Evolutionary conservation across 129 eudicot species (phyloP).

Genomic region (Heracleum sosnowskyi): DNA sequence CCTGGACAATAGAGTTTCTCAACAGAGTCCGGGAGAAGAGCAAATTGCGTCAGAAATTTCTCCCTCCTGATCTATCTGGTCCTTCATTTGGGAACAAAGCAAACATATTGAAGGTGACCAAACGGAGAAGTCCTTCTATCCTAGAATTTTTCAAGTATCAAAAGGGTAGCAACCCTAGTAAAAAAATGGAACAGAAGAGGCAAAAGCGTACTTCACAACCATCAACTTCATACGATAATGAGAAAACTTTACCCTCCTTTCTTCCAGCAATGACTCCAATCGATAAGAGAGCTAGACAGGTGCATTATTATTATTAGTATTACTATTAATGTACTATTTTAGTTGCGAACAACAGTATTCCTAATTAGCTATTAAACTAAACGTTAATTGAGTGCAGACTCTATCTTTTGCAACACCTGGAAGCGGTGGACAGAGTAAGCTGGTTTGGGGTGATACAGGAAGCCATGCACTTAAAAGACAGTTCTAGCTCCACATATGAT

Average conservation of each 20-base stretch:
- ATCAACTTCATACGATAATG: conserved; percentile 38
- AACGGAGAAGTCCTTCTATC: conserved; percentile 90
- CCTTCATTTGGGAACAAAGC: conserved; percentile 42
- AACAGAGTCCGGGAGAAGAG: conserved; percentile 83
- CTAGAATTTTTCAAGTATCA: conserved; percentile 66
- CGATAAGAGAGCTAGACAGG: conserved; percentile 89
- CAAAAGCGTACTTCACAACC: conserved; percentile 34
- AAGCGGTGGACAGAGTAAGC: conserved; percentile 80
- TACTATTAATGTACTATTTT: conserved; percentile 1
- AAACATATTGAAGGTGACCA: conserved; percentile 38
- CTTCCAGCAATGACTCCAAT: conserved; percentile 51
- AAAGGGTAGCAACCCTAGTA: conserved; percentile 38
- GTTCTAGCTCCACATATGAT: conserved; percentile 11
- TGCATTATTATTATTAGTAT: conserved; percentile 10
- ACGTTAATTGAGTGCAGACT: conserved; percentile 39
- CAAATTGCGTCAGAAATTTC: conserved; percentile 54
- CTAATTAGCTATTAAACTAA: neutral
- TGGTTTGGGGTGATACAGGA: conserved; percentile 60
- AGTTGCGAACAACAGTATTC: neutral
- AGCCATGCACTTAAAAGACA: conserved; percentile 23
- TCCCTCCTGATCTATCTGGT: conserved; percentile 47
- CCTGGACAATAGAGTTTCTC: conserved; percentile 89
- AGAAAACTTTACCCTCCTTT: conserved; percentile 26
- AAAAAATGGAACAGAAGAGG: conserved; percentile 36
- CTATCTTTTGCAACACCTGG: conserved; percentile 73